Conservation (phyloP, 306 rosid species). For the Trifolium pratense region DNA sequence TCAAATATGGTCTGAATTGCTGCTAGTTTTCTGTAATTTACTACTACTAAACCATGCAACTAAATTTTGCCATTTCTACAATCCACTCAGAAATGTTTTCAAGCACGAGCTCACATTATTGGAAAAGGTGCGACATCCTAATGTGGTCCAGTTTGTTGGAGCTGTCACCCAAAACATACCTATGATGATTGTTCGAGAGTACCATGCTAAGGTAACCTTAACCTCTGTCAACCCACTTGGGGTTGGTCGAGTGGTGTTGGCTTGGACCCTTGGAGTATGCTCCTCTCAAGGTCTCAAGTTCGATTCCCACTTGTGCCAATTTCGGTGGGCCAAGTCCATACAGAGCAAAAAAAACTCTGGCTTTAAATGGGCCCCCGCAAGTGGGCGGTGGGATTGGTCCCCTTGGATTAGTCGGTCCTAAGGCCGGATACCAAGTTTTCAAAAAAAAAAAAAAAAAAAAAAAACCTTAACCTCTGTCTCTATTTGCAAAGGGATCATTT, state of each 20-base stretch:
- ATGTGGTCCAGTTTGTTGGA: constrained; percentile 96
- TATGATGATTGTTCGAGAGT: constrained; percentile 97
- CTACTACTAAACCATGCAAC: constrained; percentile 30
- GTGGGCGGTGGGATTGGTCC: no score
- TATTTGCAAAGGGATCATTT: background rate
- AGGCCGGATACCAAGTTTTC: no score
- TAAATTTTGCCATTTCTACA: constrained; percentile 32
- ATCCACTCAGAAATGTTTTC: constrained; percentile 76
- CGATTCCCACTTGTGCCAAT: no score
- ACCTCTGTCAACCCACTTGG: no score
- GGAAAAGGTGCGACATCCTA: constrained; percentile 98
- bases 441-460: no score
- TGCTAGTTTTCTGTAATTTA: constrained; percentile 36
- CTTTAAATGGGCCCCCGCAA: no score
- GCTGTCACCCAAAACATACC: constrained; percentile 98
- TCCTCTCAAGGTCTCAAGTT: no score
- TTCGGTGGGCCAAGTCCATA: no score
- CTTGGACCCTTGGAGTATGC: no score
- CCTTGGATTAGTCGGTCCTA: no score
- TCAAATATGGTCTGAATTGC: constrained; percentile 14
- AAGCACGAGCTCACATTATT: constrained; percentile 83
- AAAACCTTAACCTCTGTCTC: constrained; percentile 47
- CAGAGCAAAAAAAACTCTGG: no score
- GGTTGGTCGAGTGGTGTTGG: no score
- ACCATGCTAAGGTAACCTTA: constrained; percentile 80